phyloP scores from a whole-genome alignment of 2,329 filamentous ascomycete genomes.

The Beauveria sp. region DNA sequence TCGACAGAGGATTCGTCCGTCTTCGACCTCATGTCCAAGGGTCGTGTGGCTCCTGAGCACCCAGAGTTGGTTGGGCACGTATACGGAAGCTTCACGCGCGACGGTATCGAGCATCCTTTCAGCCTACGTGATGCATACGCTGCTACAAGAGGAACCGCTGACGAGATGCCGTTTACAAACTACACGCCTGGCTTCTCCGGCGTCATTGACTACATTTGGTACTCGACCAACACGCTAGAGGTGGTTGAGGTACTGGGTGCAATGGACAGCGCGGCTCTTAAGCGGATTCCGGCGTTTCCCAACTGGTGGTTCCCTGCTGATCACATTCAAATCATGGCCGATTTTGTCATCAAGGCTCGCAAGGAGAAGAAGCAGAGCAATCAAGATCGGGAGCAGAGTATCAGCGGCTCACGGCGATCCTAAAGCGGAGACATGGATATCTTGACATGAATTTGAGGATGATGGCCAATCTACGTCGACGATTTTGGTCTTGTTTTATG shows the following conservation, averaged over 20 bases:
- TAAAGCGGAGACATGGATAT: background rate
- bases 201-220: constrained; percentile 97
- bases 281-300: constrained; percentile 82
- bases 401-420: constrained; percentile 1
- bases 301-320: constrained; percentile 93
- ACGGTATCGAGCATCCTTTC: constrained; percentile 93
- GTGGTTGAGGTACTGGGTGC: constrained; percentile 78
- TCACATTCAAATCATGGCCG: constrained; percentile 80
- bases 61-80: constrained; percentile 70
- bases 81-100: constrained; percentile 86
- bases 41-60: constrained; percentile 70
- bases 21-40: constrained; percentile 80
- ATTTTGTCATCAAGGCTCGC: constrained; percentile 81
- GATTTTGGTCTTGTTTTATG: constrained; percentile 2
- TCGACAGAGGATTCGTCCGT: constrained; percentile 81
- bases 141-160: constrained; percentile 70
- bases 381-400: constrained; percentile 48
- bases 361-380: constrained; percentile 66
- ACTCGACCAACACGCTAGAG: constrained; percentile 81
- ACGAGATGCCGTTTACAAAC: constrained; percentile 89
- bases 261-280: constrained; percentile 77
- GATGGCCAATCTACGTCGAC: constrained; percentile 3
- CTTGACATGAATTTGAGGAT: background rate
- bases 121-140: constrained; percentile 85
- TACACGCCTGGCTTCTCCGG: constrained; percentile 91